Conservation (phyloP, 106 monocot species). For the Vanilla planifolia region DNA sequence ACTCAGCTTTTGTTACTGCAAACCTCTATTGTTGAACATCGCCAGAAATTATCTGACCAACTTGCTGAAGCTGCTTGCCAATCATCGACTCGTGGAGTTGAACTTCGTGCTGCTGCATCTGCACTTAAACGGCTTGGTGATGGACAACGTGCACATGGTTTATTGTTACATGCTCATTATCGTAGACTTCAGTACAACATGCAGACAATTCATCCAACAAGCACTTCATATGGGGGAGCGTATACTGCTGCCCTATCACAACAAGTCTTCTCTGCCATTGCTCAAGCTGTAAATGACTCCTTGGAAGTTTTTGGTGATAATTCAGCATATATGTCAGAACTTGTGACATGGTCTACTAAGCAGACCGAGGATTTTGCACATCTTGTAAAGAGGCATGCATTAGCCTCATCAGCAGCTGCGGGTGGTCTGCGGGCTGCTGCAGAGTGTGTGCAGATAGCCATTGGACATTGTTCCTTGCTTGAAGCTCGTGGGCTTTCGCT, state of each 20-base stretch:
- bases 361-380: slow-evolving; percentile 77
- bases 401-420: slow-evolving; percentile 90
- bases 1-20: slow-evolving; percentile 32
- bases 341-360: slow-evolving; percentile 79
- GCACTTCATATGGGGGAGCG: slow-evolving; percentile 92
- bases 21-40: slow-evolving; percentile 40
- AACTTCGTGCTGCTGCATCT: slow-evolving; percentile 81
- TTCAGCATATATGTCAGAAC: slow-evolving; percentile 68
- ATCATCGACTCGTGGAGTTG: slow-evolving; percentile 86
- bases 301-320: slow-evolving; percentile 81
- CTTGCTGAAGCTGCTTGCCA: slow-evolving; percentile 95
- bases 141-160: slow-evolving; percentile 75
- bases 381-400: slow-evolving; percentile 82
- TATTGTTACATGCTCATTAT: slow-evolving; percentile 76
- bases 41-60: slow-evolving; percentile 74
- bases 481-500: slow-evolving; percentile 74
- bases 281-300: slow-evolving; percentile 84
- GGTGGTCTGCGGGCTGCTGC: slow-evolving; percentile 91
- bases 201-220: slow-evolving; percentile 88
- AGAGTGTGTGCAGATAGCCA: slow-evolving; percentile 89
- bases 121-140: slow-evolving; percentile 95
- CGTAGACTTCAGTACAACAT: slow-evolving; percentile 84
- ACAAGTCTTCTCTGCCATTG: slow-evolving; percentile 91
- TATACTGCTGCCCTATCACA: slow-evolving; percentile 91
- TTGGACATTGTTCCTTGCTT: slow-evolving; percentile 88